Evolutionary conservation across 306 rosid genomes (phyloP).

Genomic region (Ormosia semicastrata): DNA sequence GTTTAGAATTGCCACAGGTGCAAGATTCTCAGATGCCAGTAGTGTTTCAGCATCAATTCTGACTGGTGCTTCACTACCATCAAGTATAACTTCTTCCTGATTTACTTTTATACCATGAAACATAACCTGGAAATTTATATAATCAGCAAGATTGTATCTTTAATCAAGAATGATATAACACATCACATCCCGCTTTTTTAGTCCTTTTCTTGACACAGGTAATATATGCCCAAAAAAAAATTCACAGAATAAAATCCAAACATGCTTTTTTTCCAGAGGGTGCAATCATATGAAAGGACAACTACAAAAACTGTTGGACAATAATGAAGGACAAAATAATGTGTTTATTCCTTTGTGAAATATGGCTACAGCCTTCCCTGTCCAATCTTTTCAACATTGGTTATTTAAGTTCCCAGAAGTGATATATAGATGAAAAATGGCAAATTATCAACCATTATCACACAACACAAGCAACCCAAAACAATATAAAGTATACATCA

Average conservation of each 20-base stretch:
- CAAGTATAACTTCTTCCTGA: conserved; percentile 71
- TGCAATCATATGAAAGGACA: background rate
- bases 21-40: conserved; percentile 77
- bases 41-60: conserved; percentile 86
- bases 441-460: conserved; percentile 11
- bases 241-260: background rate
- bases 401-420: background rate
- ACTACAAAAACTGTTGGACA: background rate
- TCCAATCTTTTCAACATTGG: conserved; percentile 9
- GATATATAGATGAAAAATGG: background rate
- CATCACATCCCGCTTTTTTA: background rate
- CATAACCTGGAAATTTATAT: conserved; percentile 49
- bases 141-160: conserved; percentile 27
- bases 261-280: background rate
- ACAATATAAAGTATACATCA: background rate
- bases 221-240: background rate
- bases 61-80: conserved; percentile 93
- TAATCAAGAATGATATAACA: conserved; percentile 17
- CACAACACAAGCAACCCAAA: conserved; percentile 9
- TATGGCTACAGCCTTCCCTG: background rate
- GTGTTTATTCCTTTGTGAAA: background rate
- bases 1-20: conserved; percentile 80
- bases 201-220: background rate
- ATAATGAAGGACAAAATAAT: conserved; percentile 1
- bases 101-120: conserved; percentile 81